phyloP scores from a whole-genome alignment of 306 rosid genomes.

The Quercus alba region DNA sequence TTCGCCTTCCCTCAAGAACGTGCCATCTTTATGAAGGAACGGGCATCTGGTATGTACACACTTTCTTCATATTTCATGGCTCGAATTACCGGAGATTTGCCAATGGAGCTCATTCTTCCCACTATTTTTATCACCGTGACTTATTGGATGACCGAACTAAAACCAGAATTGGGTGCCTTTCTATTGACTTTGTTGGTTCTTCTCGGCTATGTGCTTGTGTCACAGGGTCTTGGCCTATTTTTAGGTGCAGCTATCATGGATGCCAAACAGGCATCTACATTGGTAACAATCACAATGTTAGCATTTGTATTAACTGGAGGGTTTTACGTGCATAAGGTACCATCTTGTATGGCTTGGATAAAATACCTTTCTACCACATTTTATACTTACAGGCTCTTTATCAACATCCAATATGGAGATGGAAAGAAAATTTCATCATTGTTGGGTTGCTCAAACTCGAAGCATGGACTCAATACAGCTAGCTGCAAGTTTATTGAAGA shows the following conservation, averaged over 20 bases:
- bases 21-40: slow-evolving; percentile 66
- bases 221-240: slow-evolving; percentile 92
- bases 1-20: slow-evolving; percentile 95
- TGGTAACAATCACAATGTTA: slow-evolving; percentile 80
- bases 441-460: slow-evolving; percentile 45
- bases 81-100: slow-evolving; percentile 75
- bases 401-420: slow-evolving; percentile 68
- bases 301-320: slow-evolving; percentile 90
- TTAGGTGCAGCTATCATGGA: slow-evolving; percentile 89
- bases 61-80: slow-evolving; percentile 80
- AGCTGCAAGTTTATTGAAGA: slow-evolving; percentile 73
- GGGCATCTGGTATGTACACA: slow-evolving; percentile 85
- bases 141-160: slow-evolving; percentile 84
- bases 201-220: slow-evolving; percentile 71
- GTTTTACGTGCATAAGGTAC: slow-evolving; percentile 78
- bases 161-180: slow-evolving; percentile 58
- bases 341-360: slow-evolving; percentile 72
- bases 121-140: slow-evolving; percentile 54
- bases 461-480: slow-evolving; percentile 11
- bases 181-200: slow-evolving; percentile 49
- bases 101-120: slow-evolving; percentile 94
- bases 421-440: slow-evolving; percentile 51
- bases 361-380: slow-evolving; percentile 74
- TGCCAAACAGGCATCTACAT: slow-evolving; percentile 84
- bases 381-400: slow-evolving; percentile 63